Base-by-base conservation (phyloP, 2,329 filamentous ascomycete genomes). In the Colletotrichum spinosum region DNA sequence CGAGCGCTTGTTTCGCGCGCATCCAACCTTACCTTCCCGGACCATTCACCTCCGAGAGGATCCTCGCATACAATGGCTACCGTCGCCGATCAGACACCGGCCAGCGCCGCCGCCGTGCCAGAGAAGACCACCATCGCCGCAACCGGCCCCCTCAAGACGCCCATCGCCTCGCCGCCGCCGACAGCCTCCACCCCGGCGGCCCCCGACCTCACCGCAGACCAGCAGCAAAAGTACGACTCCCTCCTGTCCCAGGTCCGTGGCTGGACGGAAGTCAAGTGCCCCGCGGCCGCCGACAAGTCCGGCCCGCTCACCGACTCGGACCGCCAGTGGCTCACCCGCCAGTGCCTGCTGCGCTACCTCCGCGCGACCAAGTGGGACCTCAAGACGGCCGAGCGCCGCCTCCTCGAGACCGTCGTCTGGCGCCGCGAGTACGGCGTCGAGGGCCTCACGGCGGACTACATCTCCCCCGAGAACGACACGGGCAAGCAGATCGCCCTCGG, bases 401-500 rank as follows among this genome's bases (percentile, higher is more conserved):
- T 98, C 45, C 88, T 90, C 70, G 87, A 87, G 49, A 97, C 95
- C 0, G 80, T 98, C 62, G 86, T 88, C 66, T 99, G 96, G 96
- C 89, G 96, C 51, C 87, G 95, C 60, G 94, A 97, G 74, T 99
- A 97, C 74, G 94, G 93, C 52, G 84, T 97, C 62, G 88, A 92
- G 67, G 89, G 86, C 57, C 87, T 94, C 73, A 94, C 93, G 0
- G 84, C 91, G 9, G 94, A 97, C 8, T 92, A 97, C 79, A 95
- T 98, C 73, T 93, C 92, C 1, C 89, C 92, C 11, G 96, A 99
- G 83, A 97, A 97, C 77, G 94, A 95, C 81, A 98, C 95, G 9
- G 96, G 96, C 70, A 99, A 99, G 83, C 95, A 98, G 78, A 85
- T 97, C 63, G 85, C 97, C 63, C 79, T 96, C 17, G 96, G 96